phyloP scores from a whole-genome alignment of 1,139 yeast species.

The Yamadazyma taylorii region DNA sequence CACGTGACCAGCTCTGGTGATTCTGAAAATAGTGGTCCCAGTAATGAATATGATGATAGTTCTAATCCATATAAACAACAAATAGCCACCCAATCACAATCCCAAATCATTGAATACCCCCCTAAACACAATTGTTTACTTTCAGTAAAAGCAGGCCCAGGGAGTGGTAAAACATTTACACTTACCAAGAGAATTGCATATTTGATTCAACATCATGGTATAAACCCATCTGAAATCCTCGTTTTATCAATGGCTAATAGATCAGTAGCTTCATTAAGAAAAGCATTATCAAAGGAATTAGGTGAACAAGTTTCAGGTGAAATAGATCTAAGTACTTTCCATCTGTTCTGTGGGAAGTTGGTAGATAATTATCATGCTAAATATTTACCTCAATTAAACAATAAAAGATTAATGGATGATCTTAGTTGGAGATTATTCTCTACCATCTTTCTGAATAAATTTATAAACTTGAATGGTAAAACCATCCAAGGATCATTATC shows the following conservation, averaged over 20 bases:
- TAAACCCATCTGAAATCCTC: slow-evolving; percentile 54
- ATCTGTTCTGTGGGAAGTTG: slow-evolving; percentile 55
- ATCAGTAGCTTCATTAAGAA: slow-evolving; percentile 56
- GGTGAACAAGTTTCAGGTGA: slow-evolving; percentile 31
- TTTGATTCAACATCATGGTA: slow-evolving; percentile 36
- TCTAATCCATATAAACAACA: too few relatives aligned
- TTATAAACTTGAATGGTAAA: slow-evolving; percentile 23
- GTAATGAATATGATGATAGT: too few relatives aligned
- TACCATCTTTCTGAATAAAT: slow-evolving; percentile 29
- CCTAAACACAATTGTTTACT: slow-evolving; percentile 38
- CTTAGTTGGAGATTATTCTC: slow-evolving; percentile 50
- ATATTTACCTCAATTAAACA: slow-evolving; percentile 21
- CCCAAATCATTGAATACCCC: slow-evolving; percentile 34
- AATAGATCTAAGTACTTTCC: slow-evolving; percentile 59
- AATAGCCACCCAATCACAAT: slow-evolving; percentile 37
- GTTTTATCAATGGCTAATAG: slow-evolving; percentile 71
- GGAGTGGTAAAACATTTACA: slow-evolving; percentile 73
- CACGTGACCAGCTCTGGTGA: too few relatives aligned
- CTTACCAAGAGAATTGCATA: slow-evolving; percentile 54
- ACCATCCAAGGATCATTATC: slow-evolving; percentile 25
- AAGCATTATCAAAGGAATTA: slow-evolving; percentile 32
- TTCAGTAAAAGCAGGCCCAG: slow-evolving; percentile 67
- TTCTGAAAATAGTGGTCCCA: too few relatives aligned
- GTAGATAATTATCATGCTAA: slow-evolving; percentile 39
- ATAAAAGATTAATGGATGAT: slow-evolving; percentile 49